Evolutionary conservation across 2,329 filamentous ascomycete species (phyloP), one percentile per base, ranked within the genome.

Genomic region (Pseudomassariella vexata): DNA sequence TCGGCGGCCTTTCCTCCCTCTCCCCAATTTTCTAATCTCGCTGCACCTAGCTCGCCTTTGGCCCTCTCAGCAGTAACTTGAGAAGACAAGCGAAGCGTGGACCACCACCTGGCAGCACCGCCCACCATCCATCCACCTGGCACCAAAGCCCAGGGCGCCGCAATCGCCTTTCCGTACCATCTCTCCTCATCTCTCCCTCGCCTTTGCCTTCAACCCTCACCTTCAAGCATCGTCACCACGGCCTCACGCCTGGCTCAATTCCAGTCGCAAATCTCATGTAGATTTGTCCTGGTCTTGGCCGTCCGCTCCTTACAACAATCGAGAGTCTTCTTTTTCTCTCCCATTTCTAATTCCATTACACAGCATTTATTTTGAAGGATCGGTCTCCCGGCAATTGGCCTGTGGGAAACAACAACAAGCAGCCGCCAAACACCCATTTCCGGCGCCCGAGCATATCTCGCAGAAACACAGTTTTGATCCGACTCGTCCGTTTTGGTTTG

Each of bases 221-320:
- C 18, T 11, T n/a, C n/a, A 34, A 28, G 31, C 34, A 36, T 37
- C 37, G 34, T 39, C 45, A 43, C n/a, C n/a, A n/a, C n/a, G n/a
- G n/a, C n/a, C n/a, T n/a, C n/a, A n/a, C n/a, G 42, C 46, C 51
- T 75, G 71, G 72, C 65, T 59, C 71, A 65, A 71, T 72, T 70
- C 71, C 70, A 65, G 69, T 53, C 55, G 67, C 66, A 63, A 54
- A 62, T 64, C 63, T 63, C 36, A 19, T 34, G 49, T 50, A 56
- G 55, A 65, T 65, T 70, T 64, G 58, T 62, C 58, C 70, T 76
- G 73, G 71, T 70, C 59, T 73, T 63, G 68, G 54, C 71, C 70
- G 71, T 76, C 71, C 71, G 63, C 68, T 76, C 71, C 65, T 67
- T 68, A 71, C n/a, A 22, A 37, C 31, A 35, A 30, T 39, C 36